phyloP scores from a whole-genome alignment of 1,139 yeast species.

The Waltiozyma sp. region DNA sequence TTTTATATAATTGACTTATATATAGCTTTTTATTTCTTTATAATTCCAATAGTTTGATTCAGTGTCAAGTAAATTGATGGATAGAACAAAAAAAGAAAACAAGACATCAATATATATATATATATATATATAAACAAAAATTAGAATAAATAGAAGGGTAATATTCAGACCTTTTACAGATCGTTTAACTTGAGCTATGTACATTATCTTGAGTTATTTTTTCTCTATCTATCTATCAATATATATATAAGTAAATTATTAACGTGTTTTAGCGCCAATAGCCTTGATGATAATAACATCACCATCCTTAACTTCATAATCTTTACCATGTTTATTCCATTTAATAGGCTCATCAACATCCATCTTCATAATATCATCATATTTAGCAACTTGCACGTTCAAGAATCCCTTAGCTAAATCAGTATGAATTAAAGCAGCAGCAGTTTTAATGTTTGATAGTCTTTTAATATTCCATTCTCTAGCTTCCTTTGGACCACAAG shows the following conservation, averaged over 20 bases:
- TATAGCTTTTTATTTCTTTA: no score
- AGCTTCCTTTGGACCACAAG: constrained; percentile 85
- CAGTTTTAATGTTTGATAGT: constrained; percentile 78
- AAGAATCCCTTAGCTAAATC: constrained; percentile 80
- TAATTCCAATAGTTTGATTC: no score
- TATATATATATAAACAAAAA: no score
- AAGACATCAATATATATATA: no score
- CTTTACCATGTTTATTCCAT: constrained; percentile 42
- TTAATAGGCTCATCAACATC: constrained; percentile 10
- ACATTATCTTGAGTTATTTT: background rate
- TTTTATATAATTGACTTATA: no score
- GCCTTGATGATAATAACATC: constrained; percentile 59
- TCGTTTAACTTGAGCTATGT: no score
- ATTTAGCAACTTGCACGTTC: constrained; percentile 60
- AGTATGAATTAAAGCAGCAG: constrained; percentile 89
- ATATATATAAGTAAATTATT: background rate
- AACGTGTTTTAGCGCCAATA: constrained; percentile 29
- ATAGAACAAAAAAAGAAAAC: no score
- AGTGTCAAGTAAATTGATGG: no score
- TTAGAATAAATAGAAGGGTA: no score
- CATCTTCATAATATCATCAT: constrained; percentile 31
- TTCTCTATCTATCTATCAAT: no score
- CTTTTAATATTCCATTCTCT: constrained; percentile 85
- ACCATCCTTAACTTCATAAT: constrained; percentile 65
- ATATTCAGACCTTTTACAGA: no score